These are phyloP conservation scores for Aspergillus incahuasiensis DNA, from an alignment of 495 filamentous ascomycete genomes.

Conservation along the genomic window DNA sequence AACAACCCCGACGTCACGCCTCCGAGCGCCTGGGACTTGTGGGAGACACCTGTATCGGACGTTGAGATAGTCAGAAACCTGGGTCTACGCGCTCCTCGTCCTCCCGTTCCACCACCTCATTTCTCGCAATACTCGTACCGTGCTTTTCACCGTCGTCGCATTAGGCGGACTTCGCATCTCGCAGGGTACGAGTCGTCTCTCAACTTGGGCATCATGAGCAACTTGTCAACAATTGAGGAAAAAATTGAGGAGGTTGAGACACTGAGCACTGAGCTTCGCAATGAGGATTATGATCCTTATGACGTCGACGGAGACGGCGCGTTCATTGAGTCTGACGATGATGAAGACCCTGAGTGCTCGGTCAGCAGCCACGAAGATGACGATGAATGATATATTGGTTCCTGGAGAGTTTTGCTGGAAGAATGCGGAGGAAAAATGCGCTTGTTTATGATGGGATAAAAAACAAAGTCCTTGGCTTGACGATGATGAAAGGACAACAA, in stretches of 20 bases:
- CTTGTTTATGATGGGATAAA: neutral
- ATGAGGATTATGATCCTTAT: neutral
- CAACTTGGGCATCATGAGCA: neutral
- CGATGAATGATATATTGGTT: neutral
- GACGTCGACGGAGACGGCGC: neutral
- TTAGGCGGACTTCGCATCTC: neutral
- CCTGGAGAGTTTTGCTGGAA: neutral
- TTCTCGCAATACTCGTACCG: neutral
- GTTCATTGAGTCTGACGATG: neutral
- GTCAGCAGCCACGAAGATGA: neutral
- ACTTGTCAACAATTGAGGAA: slow-evolving; percentile 13
- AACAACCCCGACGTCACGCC: slow-evolving; percentile 17
- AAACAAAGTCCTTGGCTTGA: neutral
- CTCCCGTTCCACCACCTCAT: neutral
- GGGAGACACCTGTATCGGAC: slow-evolving; percentile 8
- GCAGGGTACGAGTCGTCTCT: neutral
- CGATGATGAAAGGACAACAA: neutral
- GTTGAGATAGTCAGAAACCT: slow-evolving; percentile 11
- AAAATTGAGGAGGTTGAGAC: slow-evolving; percentile 3
- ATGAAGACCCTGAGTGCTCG: neutral
- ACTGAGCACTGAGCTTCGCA: neutral
- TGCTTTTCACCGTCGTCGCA: neutral
- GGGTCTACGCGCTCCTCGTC: neutral
- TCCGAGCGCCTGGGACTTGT: slow-evolving; percentile 15
- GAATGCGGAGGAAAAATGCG: neutral